These are phyloP conservation scores for Nakazawaea populi DNA, from an alignment of 805 yeast species.

Conservation along the genomic window DNA sequence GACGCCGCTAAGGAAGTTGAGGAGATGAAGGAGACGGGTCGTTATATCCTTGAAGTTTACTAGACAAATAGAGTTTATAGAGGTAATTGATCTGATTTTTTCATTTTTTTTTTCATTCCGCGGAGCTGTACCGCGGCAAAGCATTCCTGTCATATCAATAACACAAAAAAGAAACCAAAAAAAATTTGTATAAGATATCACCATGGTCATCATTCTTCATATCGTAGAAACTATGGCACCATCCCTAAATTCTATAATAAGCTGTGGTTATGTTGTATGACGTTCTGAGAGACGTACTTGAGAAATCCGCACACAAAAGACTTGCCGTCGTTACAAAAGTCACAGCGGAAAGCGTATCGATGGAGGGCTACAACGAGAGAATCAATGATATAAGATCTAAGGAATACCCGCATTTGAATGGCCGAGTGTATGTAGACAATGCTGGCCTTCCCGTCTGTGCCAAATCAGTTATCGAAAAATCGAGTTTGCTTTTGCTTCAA, in stretches of 20 bases:
- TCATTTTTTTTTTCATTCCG: not conserved
- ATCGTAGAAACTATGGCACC: too few species aligned
- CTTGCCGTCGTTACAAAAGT: not conserved
- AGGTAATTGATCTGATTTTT: not conserved
- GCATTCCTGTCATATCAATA: not conserved
- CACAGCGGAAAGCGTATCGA: not conserved
- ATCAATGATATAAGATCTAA: conserved; percentile 13
- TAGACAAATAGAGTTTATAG: conserved; percentile 23
- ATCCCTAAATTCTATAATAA: too few species aligned
- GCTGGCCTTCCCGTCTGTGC: conserved; percentile 36
- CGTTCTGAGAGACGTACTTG: not conserved
- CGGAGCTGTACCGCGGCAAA: not conserved
- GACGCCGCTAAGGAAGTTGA: conserved; percentile 81
- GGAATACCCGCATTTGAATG: conserved; percentile 21
- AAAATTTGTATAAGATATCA: not conserved
- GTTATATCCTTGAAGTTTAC: conserved; percentile 91
- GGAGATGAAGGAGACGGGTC: conserved; percentile 86
- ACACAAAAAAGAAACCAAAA: not conserved
- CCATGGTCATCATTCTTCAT: not conserved
- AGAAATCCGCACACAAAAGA: not conserved
- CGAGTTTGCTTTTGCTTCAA: conserved; percentile 18
- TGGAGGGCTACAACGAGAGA: conserved; percentile 1
- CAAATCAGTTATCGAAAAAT: conserved; percentile 19
- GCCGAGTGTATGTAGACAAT: conserved; percentile 30
- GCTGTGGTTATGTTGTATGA: not conserved